phyloP scores from a whole-genome alignment of 2,329 filamentous ascomycete genomes.

The Ophiostoma australiae region DNA sequence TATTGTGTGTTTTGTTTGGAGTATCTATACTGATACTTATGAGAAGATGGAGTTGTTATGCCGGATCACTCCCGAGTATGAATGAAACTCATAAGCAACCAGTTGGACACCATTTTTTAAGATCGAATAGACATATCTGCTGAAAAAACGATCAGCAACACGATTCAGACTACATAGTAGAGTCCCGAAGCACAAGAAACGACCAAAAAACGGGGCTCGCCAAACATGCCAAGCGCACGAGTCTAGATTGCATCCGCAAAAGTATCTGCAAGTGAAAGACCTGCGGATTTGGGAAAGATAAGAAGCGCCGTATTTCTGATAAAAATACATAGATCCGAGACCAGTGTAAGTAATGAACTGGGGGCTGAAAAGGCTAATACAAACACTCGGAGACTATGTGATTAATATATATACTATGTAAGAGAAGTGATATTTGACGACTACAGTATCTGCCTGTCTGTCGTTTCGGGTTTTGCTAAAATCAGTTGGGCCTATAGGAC shows the following conservation, averaged over 20 bases:
- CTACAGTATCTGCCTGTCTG: not conserved
- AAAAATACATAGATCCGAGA: not conserved
- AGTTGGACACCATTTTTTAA: no score
- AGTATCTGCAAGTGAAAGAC: not conserved
- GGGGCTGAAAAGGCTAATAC: not conserved
- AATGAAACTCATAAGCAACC: no score
- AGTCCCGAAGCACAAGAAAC: no score
- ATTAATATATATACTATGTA: not conserved
- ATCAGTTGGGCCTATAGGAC: not conserved
- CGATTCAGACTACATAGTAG: no score
- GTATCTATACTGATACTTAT: no score
- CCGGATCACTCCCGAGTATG: no score
- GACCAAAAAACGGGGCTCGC: no score
- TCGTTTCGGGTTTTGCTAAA: not conserved
- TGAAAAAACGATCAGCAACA: no score
- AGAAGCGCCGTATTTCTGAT: not conserved
- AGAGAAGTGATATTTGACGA: not conserved
- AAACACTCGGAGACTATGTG: not conserved
- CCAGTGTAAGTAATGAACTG: not conserved
- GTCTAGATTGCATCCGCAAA: not conserved
- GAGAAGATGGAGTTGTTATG: no score
- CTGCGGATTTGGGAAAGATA: not conserved
- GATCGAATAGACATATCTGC: no score
- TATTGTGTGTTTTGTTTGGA: no score
- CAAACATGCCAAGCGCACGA: no score